phyloP scores from a whole-genome alignment of 345 rosid species.

The sweet orange (Citrus sinensis) region DNA sequence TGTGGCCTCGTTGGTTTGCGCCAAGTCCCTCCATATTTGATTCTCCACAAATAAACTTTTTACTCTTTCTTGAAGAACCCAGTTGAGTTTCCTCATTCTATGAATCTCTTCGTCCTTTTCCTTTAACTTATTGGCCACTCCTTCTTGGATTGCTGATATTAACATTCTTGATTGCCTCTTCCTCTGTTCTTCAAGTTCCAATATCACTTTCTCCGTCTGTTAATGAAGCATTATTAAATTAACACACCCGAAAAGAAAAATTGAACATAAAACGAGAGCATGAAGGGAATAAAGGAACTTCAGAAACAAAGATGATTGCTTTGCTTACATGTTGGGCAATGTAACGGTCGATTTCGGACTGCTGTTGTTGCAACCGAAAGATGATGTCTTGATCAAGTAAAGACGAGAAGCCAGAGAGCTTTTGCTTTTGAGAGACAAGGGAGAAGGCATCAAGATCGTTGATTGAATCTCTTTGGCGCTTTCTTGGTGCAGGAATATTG shows the following conservation, averaged over 20 bases:
- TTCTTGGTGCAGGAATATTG: slow-evolving; percentile 33
- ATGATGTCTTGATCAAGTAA: slow-evolving; percentile 33
- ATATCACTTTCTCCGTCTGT: slow-evolving; percentile 51
- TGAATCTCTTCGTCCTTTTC: slow-evolving; percentile 69
- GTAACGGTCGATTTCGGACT: slow-evolving; percentile 50
- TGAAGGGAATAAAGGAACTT: background rate
- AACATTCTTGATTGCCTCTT: slow-evolving; percentile 56
- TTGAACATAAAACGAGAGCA: background rate
- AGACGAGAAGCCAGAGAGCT: slow-evolving; percentile 26
- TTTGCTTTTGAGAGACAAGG: slow-evolving; percentile 33
- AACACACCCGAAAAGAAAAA: background rate
- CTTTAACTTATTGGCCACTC: slow-evolving; percentile 36
- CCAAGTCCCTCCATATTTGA: slow-evolving; percentile 63
- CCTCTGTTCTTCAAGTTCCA: slow-evolving; percentile 59
- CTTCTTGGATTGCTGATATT: slow-evolving; percentile 41
- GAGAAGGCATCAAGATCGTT: slow-evolving; percentile 26
- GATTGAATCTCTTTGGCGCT: slow-evolving; percentile 44
- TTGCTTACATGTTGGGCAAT: slow-evolving; percentile 47
- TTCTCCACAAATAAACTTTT: slow-evolving; percentile 51
- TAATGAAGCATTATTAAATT: background rate
- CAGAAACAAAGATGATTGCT: background rate
- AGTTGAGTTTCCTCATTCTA: slow-evolving; percentile 48
- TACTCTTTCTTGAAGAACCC: slow-evolving; percentile 63
- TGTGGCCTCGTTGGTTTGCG: slow-evolving; percentile 64
- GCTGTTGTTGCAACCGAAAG: slow-evolving; percentile 55